These are phyloP conservation scores for Falciphora oryzae DNA, from an alignment of 2,329 filamentous ascomycete genomes.

Conservation along the genomic window DNA sequence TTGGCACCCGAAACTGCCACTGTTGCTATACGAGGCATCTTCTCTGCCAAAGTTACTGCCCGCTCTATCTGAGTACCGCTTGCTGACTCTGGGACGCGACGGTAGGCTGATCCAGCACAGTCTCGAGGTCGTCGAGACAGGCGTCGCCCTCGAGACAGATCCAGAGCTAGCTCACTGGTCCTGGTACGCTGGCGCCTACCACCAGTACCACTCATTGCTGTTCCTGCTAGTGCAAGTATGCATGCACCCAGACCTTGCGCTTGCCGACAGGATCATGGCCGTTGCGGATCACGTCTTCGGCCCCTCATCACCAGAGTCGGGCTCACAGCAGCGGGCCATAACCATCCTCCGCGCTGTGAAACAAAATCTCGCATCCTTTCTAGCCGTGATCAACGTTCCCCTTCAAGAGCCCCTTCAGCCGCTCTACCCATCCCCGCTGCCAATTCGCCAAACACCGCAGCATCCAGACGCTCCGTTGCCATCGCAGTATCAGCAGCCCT, in stretches of 20 bases:
- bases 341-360: neutral
- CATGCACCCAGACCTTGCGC: neutral
- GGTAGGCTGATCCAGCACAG: neutral
- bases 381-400: neutral
- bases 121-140: neutral
- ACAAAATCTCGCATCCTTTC: neutral
- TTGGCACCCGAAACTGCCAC: too few species aligned
- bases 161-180: neutral
- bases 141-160: conserved; percentile 1
- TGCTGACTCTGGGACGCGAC: neutral
- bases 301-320: neutral
- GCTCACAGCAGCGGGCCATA: neutral
- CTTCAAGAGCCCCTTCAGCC: neutral
- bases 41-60: neutral
- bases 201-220: conserved; percentile 2
- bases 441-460: neutral
- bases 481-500: neutral
- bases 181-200: conserved; percentile 5
- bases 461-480: neutral
- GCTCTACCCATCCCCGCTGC: neutral
- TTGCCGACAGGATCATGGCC: conserved; percentile 1
- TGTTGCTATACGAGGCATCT: too few species aligned
- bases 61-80: neutral
- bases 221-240: conserved; percentile 1
- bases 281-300: conserved; percentile 6